Base-by-base conservation (phyloP, 148 eudicot genomes). In the Camellia japonica region DNA sequence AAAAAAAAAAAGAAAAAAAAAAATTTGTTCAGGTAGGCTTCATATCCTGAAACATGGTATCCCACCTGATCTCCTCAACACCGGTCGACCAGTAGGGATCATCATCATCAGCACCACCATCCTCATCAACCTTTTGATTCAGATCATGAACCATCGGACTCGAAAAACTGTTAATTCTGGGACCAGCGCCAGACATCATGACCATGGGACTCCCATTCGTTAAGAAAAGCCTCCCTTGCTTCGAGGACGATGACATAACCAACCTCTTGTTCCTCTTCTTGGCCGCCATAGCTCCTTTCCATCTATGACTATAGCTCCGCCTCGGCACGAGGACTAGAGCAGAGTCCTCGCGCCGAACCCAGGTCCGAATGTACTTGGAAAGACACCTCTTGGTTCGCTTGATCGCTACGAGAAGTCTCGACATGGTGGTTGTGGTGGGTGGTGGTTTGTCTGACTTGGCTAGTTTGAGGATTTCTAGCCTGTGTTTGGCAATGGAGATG, bases 381-480 rank as follows among this genome's bases (percentile, higher is more conserved):
- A 91, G 65, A 30, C 83, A 83, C 71, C 79, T 86, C 87, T 86
- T 87, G 42, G 93, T 84, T 52, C 80, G 83, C 81, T 87, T 90
- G 81, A 91, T 82, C 9, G 84, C 89, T 46, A 88, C 12, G 3
- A 90, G 4, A 55, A 91, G 80, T 71, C 79, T 88, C 44, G 92
- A 71, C 51, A 90, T 83, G 16, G 90, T 86, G 30, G 78, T 51
- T 23, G 68, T 64, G 61, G 71, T 62, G 12, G 55, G 80, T 64
- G 14, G 44, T 51, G 62, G 43, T 69, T 78, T 84, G 14, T 80
- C 79, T 83, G 79, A 88, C 20, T 76, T 84, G 5, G 91, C 91
- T n/a, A 94, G 89, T 68, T 92, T 94, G 80, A 94, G 91, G 55
- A 94, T 94, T 79, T 94, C 93, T 18, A 94, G 87, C 89, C 98